A percentile compares a stretch with the other conserved stretches of the same genome.
Conservation (phyloP, 2,329 filamentous ascomycete genomes). For the Nigrospora oryzae region DNA sequence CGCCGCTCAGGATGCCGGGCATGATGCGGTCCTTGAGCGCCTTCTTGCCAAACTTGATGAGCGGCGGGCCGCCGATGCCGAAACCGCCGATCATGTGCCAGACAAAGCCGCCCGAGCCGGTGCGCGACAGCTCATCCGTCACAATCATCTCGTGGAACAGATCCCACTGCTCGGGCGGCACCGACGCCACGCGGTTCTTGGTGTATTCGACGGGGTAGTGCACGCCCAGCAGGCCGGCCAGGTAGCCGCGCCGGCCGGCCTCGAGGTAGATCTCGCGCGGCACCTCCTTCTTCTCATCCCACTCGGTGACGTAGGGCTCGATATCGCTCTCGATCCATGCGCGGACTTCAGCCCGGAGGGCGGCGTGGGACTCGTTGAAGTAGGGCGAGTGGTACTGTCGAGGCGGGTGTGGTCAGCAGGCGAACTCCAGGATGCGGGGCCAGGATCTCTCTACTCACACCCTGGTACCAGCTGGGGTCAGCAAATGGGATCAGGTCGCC, state of each 20-base stretch:
- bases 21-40: slow-evolving; percentile 77
- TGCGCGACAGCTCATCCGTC: slow-evolving; percentile 87
- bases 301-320: slow-evolving; percentile 87
- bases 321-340: slow-evolving; percentile 86
- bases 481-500: slow-evolving; percentile 84
- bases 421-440: background rate
- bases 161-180: slow-evolving; percentile 87
- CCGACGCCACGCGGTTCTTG: slow-evolving; percentile 66
- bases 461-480: slow-evolving; percentile 92
- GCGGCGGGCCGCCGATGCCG: slow-evolving; percentile 84
- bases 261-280: slow-evolving; percentile 88
- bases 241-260: slow-evolving; percentile 87
- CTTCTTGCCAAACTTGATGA: slow-evolving; percentile 88
- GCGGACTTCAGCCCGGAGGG: slow-evolving; percentile 82
- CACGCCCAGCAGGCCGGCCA: slow-evolving; percentile 83
- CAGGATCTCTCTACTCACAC: slow-evolving; percentile 45
- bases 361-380: slow-evolving; percentile 89
- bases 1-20: slow-evolving; percentile 78
- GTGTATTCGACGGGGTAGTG: slow-evolving; percentile 73
- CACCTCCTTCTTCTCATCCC: slow-evolving; percentile 92
- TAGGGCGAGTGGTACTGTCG: slow-evolving; percentile 86
- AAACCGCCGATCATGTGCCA: slow-evolving; percentile 98
- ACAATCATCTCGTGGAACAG: slow-evolving; percentile 96
- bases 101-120: slow-evolving; percentile 84
- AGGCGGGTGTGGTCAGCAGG: background rate